Evolutionary conservation across 2,329 filamentous ascomycete genomes (phyloP).

Genomic region (Exophiala viscosa): DNA sequence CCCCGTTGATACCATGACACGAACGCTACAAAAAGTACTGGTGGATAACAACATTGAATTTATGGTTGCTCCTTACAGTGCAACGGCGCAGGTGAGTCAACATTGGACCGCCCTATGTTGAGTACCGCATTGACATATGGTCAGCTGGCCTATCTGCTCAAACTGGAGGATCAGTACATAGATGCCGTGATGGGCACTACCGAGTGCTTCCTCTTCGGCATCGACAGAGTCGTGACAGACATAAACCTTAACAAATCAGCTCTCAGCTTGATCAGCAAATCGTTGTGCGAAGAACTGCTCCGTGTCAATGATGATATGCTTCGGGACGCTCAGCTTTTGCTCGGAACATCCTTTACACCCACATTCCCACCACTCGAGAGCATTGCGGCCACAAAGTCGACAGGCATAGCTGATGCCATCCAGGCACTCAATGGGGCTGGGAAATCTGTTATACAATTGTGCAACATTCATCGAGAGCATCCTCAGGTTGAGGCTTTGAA

Average conservation of each 20-base stretch:
- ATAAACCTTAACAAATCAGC: slow-evolving; percentile 54
- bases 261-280: slow-evolving; percentile 63
- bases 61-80: slow-evolving; percentile 80
- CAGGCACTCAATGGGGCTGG: slow-evolving; percentile 66
- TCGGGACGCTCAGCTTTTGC: slow-evolving; percentile 74
- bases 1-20: slow-evolving; percentile 62
- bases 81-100: slow-evolving; percentile 70
- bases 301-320: slow-evolving; percentile 22
- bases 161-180: slow-evolving; percentile 56
- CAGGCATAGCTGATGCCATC: slow-evolving; percentile 69
- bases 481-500: slow-evolving; percentile 65
- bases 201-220: slow-evolving; percentile 80
- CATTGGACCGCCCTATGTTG: background rate
- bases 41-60: slow-evolving; percentile 67
- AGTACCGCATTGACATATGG: background rate
- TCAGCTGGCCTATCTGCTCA: slow-evolving; percentile 65
- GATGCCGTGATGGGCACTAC: slow-evolving; percentile 79
- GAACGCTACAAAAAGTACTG: slow-evolving; percentile 71
- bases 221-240: slow-evolving; percentile 67
- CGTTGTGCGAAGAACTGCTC: slow-evolving; percentile 61
- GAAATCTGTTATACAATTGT: slow-evolving; percentile 69
- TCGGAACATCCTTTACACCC: slow-evolving; percentile 74
- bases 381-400: slow-evolving; percentile 45
- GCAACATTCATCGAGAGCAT: slow-evolving; percentile 75
- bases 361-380: slow-evolving; percentile 74